Conservation (phyloP, 352 stramenopile genomes). For the Hyaloperonospora arabidopsidis region DNA sequence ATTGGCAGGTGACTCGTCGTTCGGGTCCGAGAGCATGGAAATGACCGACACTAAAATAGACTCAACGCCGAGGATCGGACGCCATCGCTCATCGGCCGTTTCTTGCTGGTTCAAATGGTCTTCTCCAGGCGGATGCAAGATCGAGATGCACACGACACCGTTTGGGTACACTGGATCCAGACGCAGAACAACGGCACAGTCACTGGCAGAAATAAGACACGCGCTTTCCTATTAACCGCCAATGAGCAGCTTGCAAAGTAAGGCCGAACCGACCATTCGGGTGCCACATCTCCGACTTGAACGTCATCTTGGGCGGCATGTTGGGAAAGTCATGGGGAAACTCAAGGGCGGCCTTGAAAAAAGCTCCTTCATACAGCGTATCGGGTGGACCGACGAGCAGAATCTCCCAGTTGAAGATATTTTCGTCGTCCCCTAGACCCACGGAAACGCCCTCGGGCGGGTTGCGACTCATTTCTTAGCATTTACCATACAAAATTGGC, state of each 20-base stretch:
- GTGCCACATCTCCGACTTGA: constrained; percentile 99
- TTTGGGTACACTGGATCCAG: constrained; percentile 90
- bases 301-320: constrained; percentile 98
- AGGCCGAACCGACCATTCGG: constrained; percentile 85
- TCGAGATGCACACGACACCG: constrained; percentile 99
- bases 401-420: constrained; percentile 99
- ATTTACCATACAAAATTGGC: constrained; percentile 9
- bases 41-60: constrained; percentile 94
- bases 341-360: constrained; percentile 96
- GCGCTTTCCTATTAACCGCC: background rate
- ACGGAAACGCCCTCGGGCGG: constrained; percentile 97
- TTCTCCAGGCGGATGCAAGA: constrained; percentile 97
- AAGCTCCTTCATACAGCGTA: constrained; percentile 93
- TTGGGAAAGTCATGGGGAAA: constrained; percentile 99
- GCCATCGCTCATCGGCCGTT: constrained; percentile 96
- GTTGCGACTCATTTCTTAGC: constrained; percentile 96
- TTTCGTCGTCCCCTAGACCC: constrained; percentile 94
- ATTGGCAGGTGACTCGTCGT: constrained; percentile 99
- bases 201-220: background rate
- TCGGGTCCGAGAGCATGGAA: constrained; percentile 99
- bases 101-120: constrained; percentile 97
- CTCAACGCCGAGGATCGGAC: constrained; percentile 95
- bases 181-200: background rate
- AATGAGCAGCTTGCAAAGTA: constrained; percentile 1
- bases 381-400: constrained; percentile 94